Conservation (phyloP, 2,329 filamentous ascomycete species). For the Peltaster fructicola region DNA sequence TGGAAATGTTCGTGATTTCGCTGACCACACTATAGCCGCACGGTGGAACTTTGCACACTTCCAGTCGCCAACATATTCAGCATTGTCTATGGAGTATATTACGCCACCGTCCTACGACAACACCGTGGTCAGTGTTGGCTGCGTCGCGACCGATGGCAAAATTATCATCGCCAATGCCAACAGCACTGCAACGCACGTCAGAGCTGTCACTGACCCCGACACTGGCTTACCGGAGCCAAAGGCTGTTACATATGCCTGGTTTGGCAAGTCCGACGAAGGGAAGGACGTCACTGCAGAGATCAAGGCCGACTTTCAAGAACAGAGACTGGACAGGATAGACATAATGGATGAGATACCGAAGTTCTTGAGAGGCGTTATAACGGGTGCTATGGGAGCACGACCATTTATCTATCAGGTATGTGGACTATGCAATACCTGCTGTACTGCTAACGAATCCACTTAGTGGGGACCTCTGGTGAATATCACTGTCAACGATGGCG, state of each 20-base stretch:
- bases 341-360: constrained; percentile 93
- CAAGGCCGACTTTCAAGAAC: constrained; percentile 49
- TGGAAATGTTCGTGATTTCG: constrained; percentile 2
- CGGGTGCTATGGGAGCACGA: constrained; percentile 73
- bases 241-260: constrained; percentile 58
- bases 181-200: constrained; percentile 46
- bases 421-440: background rate
- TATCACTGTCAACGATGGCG: constrained; percentile 72
- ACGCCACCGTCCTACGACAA: constrained; percentile 85
- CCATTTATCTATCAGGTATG: constrained; percentile 93
- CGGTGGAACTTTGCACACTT: constrained; percentile 91
- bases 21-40: constrained; percentile 34
- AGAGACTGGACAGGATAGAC: constrained; percentile 66
- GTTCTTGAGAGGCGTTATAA: constrained; percentile 88
- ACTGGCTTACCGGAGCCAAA: constrained; percentile 83
- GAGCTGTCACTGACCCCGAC: constrained; percentile 55
- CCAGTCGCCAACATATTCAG: constrained; percentile 72
- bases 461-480: constrained; percentile 53
- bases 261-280: constrained; percentile 58
- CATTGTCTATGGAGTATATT: constrained; percentile 87
- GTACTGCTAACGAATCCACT: background rate
- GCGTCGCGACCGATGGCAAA: constrained; percentile 63
- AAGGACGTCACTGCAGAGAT: constrained; percentile 53
- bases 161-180: constrained; percentile 54
- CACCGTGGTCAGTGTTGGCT: constrained; percentile 68